Evolutionary conservation across 805 yeast species (phyloP).

Genomic region (Wickerhamiella siamensis): DNA sequence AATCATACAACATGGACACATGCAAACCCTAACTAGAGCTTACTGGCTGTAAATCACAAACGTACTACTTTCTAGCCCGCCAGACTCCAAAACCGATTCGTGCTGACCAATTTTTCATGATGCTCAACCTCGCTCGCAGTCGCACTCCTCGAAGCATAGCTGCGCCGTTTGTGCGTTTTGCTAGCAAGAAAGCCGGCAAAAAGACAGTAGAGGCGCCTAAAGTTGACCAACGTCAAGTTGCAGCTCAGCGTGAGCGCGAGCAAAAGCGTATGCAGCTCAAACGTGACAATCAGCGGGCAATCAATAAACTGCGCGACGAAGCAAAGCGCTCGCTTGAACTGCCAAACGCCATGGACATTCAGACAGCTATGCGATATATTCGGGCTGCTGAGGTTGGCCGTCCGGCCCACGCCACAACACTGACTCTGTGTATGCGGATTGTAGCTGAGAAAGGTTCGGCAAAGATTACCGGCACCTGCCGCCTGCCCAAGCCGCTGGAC

Average conservation of each 20-base stretch:
- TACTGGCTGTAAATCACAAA: too few species aligned
- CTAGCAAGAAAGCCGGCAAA: conserved; percentile 5
- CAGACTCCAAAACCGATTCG: too few species aligned
- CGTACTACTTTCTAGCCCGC: too few species aligned
- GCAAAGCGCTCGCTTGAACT: conserved; percentile 32
- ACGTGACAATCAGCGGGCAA: conserved; percentile 17
- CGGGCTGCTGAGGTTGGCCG: conserved; percentile 88
- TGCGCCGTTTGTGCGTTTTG: conserved; percentile 5
- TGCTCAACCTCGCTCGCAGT: not conserved
- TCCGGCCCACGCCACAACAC: conserved; percentile 52
- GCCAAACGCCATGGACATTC: conserved; percentile 59
- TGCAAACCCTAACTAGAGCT: too few species aligned
- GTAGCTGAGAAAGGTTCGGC: conserved; percentile 66
- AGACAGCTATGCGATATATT: conserved; percentile 59
- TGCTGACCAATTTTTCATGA: not conserved
- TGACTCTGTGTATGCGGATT: conserved; percentile 49
- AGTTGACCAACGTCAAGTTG: conserved; percentile 23
- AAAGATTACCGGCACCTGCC: conserved; percentile 55
- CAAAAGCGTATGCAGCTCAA: conserved; percentile 20
- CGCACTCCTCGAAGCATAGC: not conserved
- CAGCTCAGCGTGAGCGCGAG: conserved; percentile 23
- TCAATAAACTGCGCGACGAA: conserved; percentile 20
- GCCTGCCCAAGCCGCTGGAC: conserved; percentile 59
- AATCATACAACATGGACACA: too few species aligned
- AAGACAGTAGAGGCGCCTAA: conserved; percentile 15